Conservation (phyloP, 2,329 filamentous ascomycete genomes). For the Sarocladiaceae sp. region DNA sequence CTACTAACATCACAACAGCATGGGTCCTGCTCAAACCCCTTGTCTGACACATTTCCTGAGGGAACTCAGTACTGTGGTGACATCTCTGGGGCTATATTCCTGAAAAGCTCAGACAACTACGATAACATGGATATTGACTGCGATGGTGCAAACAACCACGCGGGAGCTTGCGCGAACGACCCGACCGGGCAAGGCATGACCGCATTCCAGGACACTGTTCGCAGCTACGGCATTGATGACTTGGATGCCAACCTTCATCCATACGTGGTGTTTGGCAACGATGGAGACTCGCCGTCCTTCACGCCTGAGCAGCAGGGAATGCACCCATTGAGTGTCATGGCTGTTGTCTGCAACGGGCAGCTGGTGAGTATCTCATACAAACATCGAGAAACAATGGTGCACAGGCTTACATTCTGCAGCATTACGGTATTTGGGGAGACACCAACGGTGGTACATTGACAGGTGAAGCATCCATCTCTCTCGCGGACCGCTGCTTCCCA, state of each 20-base stretch:
- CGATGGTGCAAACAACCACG: conserved; percentile 41
- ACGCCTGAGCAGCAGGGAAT: conserved; percentile 35
- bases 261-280: conserved; percentile 49
- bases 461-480: conserved; percentile 35
- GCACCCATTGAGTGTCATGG: conserved; percentile 46
- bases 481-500: conserved; percentile 39
- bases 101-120: conserved; percentile 29
- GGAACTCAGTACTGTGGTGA: conserved; percentile 2
- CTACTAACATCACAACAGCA: background rate
- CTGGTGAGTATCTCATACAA: conserved; percentile 24
- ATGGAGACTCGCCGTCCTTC: conserved; percentile 29
- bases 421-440: conserved; percentile 54
- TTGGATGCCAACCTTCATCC: conserved; percentile 45
- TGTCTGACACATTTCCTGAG: background rate
- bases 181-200: conserved; percentile 28
- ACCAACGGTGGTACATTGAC: conserved; percentile 41
- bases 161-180: conserved; percentile 35
- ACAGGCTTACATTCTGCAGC: conserved; percentile 20
- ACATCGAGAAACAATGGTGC: background rate
- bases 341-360: conserved; percentile 45
- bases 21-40: background rate
- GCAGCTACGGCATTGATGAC: conserved; percentile 32
- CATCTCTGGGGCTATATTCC: conserved; percentile 1
- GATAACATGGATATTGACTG: conserved; percentile 55
- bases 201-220: conserved; percentile 36